These are phyloP conservation scores for Backusella parvicylindrica DNA, from an alignment of 192 early-diverging fungal genomes.

Conservation along the genomic window DNA sequence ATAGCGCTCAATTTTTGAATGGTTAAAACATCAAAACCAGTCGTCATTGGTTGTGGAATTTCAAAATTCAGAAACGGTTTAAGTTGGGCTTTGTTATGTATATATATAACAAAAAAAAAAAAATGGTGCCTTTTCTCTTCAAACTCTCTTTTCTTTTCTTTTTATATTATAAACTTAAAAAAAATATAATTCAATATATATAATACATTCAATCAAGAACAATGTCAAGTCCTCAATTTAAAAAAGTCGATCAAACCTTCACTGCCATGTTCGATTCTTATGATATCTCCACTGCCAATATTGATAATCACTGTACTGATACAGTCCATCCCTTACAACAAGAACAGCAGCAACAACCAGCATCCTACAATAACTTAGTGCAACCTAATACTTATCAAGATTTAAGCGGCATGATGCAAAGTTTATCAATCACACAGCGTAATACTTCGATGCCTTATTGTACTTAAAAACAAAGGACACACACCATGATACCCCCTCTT, in stretches of 20 bases:
- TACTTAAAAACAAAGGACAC: neutral
- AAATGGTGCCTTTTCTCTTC: neutral
- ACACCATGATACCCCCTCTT: neutral
- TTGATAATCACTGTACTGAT: neutral
- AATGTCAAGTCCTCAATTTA: neutral
- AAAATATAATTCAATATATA: neutral
- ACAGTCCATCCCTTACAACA: neutral
- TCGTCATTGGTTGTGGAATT: neutral
- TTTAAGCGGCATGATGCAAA: conserved; percentile 5
- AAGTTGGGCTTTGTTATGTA: neutral
- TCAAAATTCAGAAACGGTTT: neutral
- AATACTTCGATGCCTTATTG: neutral
- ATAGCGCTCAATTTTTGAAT: neutral
- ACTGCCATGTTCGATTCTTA: neutral
- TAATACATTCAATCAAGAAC: no score
- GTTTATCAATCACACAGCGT: neutral
- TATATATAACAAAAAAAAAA: no score
- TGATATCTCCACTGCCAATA: neutral
- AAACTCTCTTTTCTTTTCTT: neutral
- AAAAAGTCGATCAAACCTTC: neutral
- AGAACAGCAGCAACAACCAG: neutral
- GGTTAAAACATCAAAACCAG: neutral
- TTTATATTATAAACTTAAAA: neutral
- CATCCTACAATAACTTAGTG: neutral
- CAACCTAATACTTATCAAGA: neutral